Conservation (phyloP, 257 asterid species). For the Misopates orontium region DNA sequence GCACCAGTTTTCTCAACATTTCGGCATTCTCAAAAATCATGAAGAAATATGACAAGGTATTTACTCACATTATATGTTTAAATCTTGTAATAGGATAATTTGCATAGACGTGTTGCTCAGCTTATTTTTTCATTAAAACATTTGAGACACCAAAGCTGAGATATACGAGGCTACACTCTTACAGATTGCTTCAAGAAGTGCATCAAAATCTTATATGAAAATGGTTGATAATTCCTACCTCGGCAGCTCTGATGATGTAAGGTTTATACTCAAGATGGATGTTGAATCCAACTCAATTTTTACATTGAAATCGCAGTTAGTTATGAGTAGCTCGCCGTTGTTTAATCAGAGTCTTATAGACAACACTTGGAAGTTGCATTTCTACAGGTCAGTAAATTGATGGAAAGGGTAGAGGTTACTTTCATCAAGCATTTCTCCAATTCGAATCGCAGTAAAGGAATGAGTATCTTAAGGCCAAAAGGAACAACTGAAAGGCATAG, state of each 20-base stretch:
- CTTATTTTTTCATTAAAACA: no score
- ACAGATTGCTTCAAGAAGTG: slow-evolving; percentile 51
- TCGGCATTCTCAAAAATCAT: slow-evolving; percentile 58
- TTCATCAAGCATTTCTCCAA: slow-evolving; percentile 64
- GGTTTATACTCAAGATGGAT: not conserved
- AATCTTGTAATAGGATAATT: no score
- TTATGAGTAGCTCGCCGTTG: not conserved
- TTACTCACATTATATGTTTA: not conserved
- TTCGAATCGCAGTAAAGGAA: slow-evolving; percentile 50
- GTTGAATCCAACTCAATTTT: not conserved
- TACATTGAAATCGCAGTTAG: not conserved
- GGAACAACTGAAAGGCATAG: slow-evolving; percentile 43
- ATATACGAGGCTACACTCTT: not conserved
- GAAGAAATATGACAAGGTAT: slow-evolving; percentile 67
- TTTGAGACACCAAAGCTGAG: no score
- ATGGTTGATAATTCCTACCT: slow-evolving; percentile 55
- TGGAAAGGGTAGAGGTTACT: slow-evolving; percentile 54
- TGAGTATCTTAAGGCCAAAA: slow-evolving; percentile 49
- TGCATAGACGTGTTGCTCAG: no score
- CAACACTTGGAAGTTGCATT: not conserved
- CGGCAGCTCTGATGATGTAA: slow-evolving; percentile 62
- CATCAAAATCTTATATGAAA: slow-evolving; percentile 50
- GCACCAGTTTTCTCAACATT: slow-evolving; percentile 50
- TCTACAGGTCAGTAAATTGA: slow-evolving; percentile 42
- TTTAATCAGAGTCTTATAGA: not conserved